Base-by-base conservation (phyloP, 2,329 filamentous ascomycete species). In the Leptographium galeiforme region DNA sequence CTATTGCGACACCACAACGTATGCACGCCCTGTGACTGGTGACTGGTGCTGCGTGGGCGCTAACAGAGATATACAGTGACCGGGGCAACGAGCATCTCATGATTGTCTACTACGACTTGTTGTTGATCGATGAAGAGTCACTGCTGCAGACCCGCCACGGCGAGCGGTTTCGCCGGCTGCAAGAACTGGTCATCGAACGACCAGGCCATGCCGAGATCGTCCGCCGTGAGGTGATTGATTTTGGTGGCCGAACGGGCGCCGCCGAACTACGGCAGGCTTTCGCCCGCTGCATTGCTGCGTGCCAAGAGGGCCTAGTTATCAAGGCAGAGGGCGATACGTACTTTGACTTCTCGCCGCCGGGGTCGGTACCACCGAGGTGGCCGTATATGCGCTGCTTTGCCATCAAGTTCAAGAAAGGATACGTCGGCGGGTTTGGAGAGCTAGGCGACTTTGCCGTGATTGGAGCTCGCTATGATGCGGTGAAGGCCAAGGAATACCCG, bases 371-470 rank as follows among this genome's bases (percentile, higher is more conserved):
- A 16, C 33, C 33, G 1, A n/a, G n/a, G 6, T 55, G 50, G 52
- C 53, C 56, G 4, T 45, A 53, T 38, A 50, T 56, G 13, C 25
- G 41, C 1, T 61, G 58, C 47, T 73, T 70, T 54, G 85, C 81
- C 63, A 87, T 95, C 62, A 95, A 95, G 67, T 67, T 95, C 44
- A 95, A 95, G 66, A 89, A 89, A 61, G 87, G 93, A 62, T 95
- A 94, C 61, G 78, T 95, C 40, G 74, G 77, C 32, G 81, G 81
- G 3, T 79, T 91, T 63, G 88, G 89, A 1, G 89, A 94, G 56
- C 80, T 89, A 34, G 86, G 86, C 11, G 90, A 95, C 64, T 87
- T 95, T 63, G 83, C 85, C 2, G 75, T 91, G 2, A 71, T 95
- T 4, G 89, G 87, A 0, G 89, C 81, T 7, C 79, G 80, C 18